phyloP scores from a whole-genome alignment of 805 yeast genomes.

The Candida maesae region DNA sequence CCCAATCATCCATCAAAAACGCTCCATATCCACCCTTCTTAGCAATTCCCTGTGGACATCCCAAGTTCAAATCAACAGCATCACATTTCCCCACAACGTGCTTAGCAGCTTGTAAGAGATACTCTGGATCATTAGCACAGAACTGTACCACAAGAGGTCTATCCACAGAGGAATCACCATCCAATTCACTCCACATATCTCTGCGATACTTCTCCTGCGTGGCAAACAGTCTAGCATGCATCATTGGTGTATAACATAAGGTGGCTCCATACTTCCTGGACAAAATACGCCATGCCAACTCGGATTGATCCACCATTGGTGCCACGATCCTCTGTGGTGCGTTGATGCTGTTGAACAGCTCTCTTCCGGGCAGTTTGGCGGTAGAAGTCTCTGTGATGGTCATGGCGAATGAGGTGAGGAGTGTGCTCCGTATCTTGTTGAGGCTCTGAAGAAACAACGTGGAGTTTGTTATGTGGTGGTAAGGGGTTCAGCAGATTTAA shows the following conservation, averaged over 20 bases:
- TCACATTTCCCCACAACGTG: constrained; percentile 81
- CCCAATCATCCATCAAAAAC: constrained; percentile 97
- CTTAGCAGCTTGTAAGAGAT: constrained; percentile 74
- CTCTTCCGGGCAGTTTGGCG: constrained; percentile 57
- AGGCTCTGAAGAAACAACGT: no score
- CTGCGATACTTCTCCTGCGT: constrained; percentile 75
- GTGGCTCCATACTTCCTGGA: constrained; percentile 90
- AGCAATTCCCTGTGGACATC: constrained; percentile 99
- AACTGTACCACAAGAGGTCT: constrained; percentile 92
- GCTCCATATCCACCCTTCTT: constrained; percentile 93
- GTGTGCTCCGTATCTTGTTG: not conserved
- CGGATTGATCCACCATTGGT: constrained; percentile 98
- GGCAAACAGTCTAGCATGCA: constrained; percentile 88
- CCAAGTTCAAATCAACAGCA: constrained; percentile 92
- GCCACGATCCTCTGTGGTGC: constrained; percentile 84
- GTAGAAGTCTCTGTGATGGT: constrained; percentile 13
- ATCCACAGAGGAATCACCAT: constrained; percentile 65
- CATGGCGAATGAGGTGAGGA: constrained; percentile 9
- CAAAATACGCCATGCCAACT: constrained; percentile 89
- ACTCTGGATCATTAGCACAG: constrained; percentile 94
- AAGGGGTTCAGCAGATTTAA: no score
- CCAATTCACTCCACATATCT: constrained; percentile 67
- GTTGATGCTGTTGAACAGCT: constrained; percentile 65
- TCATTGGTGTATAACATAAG: constrained; percentile 94
- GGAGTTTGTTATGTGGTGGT: no score